Base-by-base conservation (phyloP, 2,329 filamentous ascomycete species). In the Camillea tinctor region DNA sequence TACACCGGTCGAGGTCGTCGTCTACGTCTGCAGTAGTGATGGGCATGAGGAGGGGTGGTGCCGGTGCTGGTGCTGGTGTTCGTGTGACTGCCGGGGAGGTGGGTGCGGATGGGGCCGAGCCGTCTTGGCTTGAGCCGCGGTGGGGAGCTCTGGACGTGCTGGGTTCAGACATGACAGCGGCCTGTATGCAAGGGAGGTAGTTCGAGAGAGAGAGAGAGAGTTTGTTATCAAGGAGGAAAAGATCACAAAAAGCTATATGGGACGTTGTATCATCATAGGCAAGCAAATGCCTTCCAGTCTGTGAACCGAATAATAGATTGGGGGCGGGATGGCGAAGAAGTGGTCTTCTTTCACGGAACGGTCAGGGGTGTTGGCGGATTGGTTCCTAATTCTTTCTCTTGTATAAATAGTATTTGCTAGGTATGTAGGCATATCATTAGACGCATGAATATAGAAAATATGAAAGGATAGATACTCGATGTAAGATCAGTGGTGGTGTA, bases 1-100 rank as follows among this genome's bases (percentile, higher is more conserved):
- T 66, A 61, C 62, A 70, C 19, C 71, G 64, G 1, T 71, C 71
- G 17, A 74, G 66, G 5, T 44, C 49, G 7, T 67, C 61, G 4
- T 44, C 36, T n/a, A n/a, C n/a, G 3, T 44, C 30, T 11, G 50
- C 20, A 9, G 50, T 19, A 9, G 50, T 24, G 50, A 44, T 44
- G 36, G 17, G 36, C 15, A 44, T 17, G 2, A 44, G 36, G 36
- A 44, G 36, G 36, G 36, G 36, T 15, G 36, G 17, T 44, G 13
- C 36, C n/a, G 26, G 13, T 3, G 26, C 26, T 30, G 26, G 26
- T 30, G 26, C 26, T 11, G 24, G 24, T 26, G 24, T 8, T 26
- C 26, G 3, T 30, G 26, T 30, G 26, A 11, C 13, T 30, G 26
- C 26, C 26, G 26, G 7, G 26, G 3, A 30, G 8, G 26, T 11